Conservation (phyloP, 140 eudicot genomes). For the Senecio squalidus region DNA sequence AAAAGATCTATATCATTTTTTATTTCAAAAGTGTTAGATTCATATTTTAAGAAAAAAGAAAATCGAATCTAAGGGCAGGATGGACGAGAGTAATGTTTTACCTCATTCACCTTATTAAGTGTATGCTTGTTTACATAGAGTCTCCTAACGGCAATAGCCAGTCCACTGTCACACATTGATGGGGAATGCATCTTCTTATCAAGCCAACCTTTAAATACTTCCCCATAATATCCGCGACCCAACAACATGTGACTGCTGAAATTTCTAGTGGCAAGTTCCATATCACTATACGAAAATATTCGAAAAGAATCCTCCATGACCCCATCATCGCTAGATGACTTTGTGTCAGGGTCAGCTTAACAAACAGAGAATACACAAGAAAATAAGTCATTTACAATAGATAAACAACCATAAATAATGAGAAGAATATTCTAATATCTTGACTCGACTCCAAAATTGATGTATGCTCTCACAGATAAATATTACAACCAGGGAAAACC, state of each 20-base stretch:
- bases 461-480: neutral
- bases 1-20: no score
- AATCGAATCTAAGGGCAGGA: neutral
- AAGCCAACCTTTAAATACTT: constrained; percentile 27
- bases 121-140: constrained; percentile 8
- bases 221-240: constrained; percentile 9
- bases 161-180: constrained; percentile 10
- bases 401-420: neutral
- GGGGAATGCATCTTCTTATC: constrained; percentile 17
- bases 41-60: neutral
- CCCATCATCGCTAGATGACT: neutral
- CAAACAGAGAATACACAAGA: constrained; percentile 1
- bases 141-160: constrained; percentile 22
- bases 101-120: constrained; percentile 11
- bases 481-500: neutral
- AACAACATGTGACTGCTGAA: constrained; percentile 22
- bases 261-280: constrained; percentile 21
- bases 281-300: constrained; percentile 9
- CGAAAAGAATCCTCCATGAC: constrained; percentile 2
- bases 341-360: constrained; percentile 11
- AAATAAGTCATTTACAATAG: neutral
- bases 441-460: neutral
- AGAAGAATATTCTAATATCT: neutral
- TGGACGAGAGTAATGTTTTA: neutral
- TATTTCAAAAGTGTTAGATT: neutral